Conservation (phyloP, 352 stramenopile species). For the Globisporangium carolinianum region DNA sequence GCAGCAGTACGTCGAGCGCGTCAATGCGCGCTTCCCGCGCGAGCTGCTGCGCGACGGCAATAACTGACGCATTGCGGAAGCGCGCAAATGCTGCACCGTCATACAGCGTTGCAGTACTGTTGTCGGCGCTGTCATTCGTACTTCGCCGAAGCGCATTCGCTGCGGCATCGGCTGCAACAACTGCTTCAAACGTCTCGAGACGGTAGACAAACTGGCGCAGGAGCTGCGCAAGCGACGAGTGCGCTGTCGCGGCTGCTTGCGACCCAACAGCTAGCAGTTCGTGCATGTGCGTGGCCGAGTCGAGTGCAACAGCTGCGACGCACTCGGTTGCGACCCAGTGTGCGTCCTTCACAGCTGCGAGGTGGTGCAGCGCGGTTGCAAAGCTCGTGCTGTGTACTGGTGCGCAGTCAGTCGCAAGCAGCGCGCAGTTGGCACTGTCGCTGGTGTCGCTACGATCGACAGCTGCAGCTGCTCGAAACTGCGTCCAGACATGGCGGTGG, state of each 20-base stretch:
- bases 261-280: conserved; percentile 42
- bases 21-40: conserved; percentile 38
- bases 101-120: conserved; percentile 22
- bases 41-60: conserved; percentile 34
- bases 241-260: conserved; percentile 14
- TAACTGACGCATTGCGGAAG: conserved; percentile 26
- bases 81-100: conserved; percentile 28
- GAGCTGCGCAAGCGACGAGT: conserved; percentile 12
- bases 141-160: no score
- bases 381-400: conserved; percentile 11
- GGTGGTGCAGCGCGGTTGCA: conserved; percentile 29
- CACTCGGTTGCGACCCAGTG: conserved; percentile 47
- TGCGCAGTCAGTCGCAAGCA: conserved; percentile 7
- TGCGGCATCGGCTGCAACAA: conserved; percentile 23
- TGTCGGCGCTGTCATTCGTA: no score
- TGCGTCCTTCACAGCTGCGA: conserved; percentile 35
- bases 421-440: background rate
- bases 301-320: conserved; percentile 23
- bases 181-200: conserved; percentile 34
- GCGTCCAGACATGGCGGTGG: conserved; percentile 39
- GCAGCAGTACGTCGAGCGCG: conserved; percentile 38
- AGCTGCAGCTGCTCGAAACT: conserved; percentile 18
- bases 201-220: conserved; percentile 35
- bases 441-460: conserved; percentile 6
- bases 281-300: conserved; percentile 50